Percentiles rank a stretch among this genome's conserved stretches.
phyloP scores from a whole-genome alignment of 208 protist genomes.

The Trichomonas gallinae region DNA sequence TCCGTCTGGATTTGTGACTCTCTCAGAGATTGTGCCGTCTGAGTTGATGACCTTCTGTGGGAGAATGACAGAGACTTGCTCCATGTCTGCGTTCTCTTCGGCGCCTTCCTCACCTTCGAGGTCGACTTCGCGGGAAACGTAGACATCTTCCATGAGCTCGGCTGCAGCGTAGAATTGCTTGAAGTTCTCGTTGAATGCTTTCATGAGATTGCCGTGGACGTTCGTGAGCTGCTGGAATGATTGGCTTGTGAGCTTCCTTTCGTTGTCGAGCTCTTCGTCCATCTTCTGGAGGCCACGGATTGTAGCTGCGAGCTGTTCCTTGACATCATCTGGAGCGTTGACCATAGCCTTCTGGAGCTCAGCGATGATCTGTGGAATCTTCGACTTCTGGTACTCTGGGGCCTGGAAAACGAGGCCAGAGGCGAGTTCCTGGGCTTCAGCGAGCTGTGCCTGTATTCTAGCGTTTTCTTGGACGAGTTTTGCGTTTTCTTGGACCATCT shows the following conservation, averaged over 20 bases:
- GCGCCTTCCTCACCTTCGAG: background rate
- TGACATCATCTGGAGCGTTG: background rate
- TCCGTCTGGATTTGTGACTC: background rate
- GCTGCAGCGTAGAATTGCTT: background rate
- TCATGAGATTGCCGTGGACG: background rate
- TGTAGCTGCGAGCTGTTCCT: background rate
- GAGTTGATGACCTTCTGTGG: background rate
- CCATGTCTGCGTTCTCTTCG: background rate
- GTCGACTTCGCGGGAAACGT: background rate
- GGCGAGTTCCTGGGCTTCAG: background rate
- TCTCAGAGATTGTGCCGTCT: background rate
- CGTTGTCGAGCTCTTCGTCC: background rate
- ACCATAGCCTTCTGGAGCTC: background rate
- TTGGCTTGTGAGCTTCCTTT: background rate
- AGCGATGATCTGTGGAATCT: background rate
- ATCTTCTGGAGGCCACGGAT: background rate
- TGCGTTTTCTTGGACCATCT: background rate
- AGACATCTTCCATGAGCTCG: background rate
- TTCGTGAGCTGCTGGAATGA: background rate
- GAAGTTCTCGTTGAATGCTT: background rate
- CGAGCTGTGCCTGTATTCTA: background rate
- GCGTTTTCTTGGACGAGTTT: background rate
- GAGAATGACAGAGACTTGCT: background rate
- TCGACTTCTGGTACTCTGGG: background rate
- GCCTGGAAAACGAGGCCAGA: background rate